A percentile compares a stretch with the other conserved stretches of the same genome.
Conservation (phyloP, 768 basidiomycete genomes). For the Termitomyces sp. region DNA sequence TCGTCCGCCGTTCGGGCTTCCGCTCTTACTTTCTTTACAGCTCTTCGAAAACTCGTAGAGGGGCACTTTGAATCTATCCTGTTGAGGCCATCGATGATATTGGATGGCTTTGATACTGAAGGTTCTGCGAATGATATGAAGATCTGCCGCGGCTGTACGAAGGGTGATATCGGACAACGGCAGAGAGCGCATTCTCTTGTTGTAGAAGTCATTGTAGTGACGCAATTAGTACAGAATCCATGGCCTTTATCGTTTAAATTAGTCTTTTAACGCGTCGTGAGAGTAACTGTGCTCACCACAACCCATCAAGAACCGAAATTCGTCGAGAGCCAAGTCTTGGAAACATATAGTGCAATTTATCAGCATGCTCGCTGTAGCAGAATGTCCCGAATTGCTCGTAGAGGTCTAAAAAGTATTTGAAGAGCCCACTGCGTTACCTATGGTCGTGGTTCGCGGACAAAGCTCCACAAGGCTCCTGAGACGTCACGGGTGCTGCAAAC, state of each 20-base stretch:
- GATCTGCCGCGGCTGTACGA: slow-evolving; percentile 10
- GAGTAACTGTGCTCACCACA: slow-evolving; percentile 14
- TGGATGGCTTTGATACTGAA: background rate
- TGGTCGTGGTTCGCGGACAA: too few relatives aligned
- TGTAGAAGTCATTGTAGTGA: background rate
- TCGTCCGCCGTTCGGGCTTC: slow-evolving; percentile 5
- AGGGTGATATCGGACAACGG: slow-evolving; percentile 5
- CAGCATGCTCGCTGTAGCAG: background rate
- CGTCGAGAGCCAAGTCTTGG: slow-evolving; percentile 9
- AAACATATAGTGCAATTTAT: slow-evolving; percentile 16
- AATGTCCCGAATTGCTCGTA: background rate
- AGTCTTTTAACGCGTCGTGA: background rate
- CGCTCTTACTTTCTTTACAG: slow-evolving; percentile 10
- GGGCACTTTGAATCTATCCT: slow-evolving; percentile 1
- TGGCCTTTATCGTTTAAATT: slow-evolving; percentile 10
- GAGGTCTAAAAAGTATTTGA: background rate
- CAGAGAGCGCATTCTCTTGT: slow-evolving; percentile 8
- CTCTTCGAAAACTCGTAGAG: slow-evolving; percentile 9
- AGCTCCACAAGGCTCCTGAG: too few relatives aligned
- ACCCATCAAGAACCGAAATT: slow-evolving; percentile 11
- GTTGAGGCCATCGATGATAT: slow-evolving; percentile 5
- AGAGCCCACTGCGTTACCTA: background rate
- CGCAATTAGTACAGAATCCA: slow-evolving; percentile 16
- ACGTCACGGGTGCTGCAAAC: too few relatives aligned
- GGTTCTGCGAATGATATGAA: slow-evolving; percentile 15